Percentiles rank a stretch among this genome's conserved stretches.
These are phyloP conservation scores for Cladosporium oxysporum DNA, from an alignment of 2,329 filamentous ascomycete species.

Conservation along the genomic window DNA sequence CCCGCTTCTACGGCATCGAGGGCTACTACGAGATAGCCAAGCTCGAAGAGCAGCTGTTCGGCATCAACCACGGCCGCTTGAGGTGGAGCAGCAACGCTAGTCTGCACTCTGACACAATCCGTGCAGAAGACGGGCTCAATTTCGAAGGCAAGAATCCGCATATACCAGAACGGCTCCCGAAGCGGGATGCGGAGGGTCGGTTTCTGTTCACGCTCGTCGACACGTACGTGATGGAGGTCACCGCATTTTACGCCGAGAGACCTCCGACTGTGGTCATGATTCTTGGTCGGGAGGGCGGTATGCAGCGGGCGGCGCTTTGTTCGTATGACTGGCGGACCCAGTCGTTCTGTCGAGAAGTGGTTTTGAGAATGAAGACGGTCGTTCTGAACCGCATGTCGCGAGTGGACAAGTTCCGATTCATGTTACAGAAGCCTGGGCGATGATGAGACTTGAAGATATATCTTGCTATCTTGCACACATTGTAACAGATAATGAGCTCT, in stretches of 20 bases:
- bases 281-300: not conserved
- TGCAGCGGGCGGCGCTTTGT: not conserved
- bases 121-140: not conserved
- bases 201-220: not conserved
- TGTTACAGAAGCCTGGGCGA: not conserved
- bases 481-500: not conserved
- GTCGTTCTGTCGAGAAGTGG: not conserved
- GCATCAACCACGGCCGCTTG: not conserved
- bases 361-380: not conserved
- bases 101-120: not conserved
- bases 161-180: not conserved
- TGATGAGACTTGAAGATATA: not conserved
- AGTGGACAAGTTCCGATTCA: not conserved
- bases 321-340: not conserved
- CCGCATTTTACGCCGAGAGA: not conserved
- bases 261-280: not conserved
- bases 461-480: not conserved
- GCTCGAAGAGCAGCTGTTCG: not conserved
- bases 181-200: not conserved
- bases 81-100: not conserved
- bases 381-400: not conserved
- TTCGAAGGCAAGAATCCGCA: not conserved
- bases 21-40: not conserved
- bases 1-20: not conserved
- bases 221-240: not conserved